Evolutionary conservation across 805 yeast genomes (phyloP), one percentile per base, ranked within the genome.

Genomic region (Candida xiaguanensis): DNA sequence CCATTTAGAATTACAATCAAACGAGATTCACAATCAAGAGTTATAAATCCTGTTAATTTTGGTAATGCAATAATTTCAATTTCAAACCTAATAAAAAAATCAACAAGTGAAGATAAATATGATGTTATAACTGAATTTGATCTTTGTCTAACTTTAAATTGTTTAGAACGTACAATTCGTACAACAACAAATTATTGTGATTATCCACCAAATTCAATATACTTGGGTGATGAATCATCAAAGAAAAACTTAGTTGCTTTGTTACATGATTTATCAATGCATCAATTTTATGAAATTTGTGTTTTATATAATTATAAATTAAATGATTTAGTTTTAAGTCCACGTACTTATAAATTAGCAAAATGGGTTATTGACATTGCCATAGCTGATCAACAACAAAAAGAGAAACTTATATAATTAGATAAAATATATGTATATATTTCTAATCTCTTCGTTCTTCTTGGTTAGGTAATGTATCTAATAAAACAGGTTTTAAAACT

Each of bases 401-500:
- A 38, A 22, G 31, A 24, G 27, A 23, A 18, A 31, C 20, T 15
- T 30, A 19, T 26, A 22, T 6, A 25, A 13, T 8, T 22, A 8
- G 17, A n/a, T n/a, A n/a, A n/a, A n/a, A n/a, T 14, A 37, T 11
- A 23, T 17, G 15, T 16, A 18, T 31, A 24, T 31, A n/a, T n/a
- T n/a, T 20, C 29, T 33, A 38, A 24, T 15, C 42, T 34, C 22
- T 32, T 32, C 27, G 44, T 41, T 35, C 46, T 36, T 15, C 45
- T 44, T 18, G 49, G 38, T 20, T 54, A 31, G 75, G 75, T 34
- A 66, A 36, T 43, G 67, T 69, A 51, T 91, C 98, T 42, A 90
- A 72, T 38, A 91, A 73, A 0, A 88, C 96, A 1, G 97, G 97
- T 59, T 90, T 90, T 51, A 93, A 70, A 16, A 93, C 93, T 56